Conservation (phyloP, 371 early-diverging fungal species). For the Rhizomucor pusillus region DNA sequence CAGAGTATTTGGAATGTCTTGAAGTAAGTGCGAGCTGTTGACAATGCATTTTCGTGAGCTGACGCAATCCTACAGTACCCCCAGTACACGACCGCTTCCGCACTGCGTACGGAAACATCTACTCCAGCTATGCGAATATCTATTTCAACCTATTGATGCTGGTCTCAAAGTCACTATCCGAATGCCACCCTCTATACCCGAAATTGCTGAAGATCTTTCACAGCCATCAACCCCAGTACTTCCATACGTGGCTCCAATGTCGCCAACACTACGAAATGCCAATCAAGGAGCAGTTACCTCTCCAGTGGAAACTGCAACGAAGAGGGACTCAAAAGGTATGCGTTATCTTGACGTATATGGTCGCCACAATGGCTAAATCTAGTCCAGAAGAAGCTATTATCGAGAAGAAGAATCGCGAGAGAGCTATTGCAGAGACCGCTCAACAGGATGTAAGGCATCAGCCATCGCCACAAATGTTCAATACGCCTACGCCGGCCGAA, state of each 20-base stretch:
- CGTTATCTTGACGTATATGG: no score
- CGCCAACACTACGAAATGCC: constrained; percentile 20
- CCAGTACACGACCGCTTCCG: constrained; percentile 35
- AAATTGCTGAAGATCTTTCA: constrained; percentile 13
- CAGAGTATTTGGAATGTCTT: constrained; percentile 38
- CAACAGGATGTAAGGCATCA: no score
- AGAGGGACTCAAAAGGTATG: no score
- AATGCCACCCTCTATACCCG: constrained; percentile 27
- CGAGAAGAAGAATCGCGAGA: no score
- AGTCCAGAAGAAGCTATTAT: no score
- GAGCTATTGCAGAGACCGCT: no score
- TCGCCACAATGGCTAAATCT: no score
- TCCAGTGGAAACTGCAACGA: not conserved
- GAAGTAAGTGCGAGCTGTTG: constrained; percentile 27
- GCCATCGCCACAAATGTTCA: no score
- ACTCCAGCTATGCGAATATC: constrained; percentile 56
- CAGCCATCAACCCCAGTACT: constrained; percentile 19
- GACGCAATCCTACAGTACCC: constrained; percentile 12
- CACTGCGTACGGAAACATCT: constrained; percentile 55
- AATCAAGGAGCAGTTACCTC: constrained; percentile 10
- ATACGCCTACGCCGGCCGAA: not conserved
- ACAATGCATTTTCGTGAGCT: not conserved
- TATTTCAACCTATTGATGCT: constrained; percentile 56
- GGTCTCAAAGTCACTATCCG: constrained; percentile 55
- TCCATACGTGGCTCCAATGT: constrained; percentile 24